Percentiles rank a stretch among this genome's conserved stretches.
Conservation (phyloP, 768 basidiomycete genomes). For the Polyporus arcularius region DNA sequence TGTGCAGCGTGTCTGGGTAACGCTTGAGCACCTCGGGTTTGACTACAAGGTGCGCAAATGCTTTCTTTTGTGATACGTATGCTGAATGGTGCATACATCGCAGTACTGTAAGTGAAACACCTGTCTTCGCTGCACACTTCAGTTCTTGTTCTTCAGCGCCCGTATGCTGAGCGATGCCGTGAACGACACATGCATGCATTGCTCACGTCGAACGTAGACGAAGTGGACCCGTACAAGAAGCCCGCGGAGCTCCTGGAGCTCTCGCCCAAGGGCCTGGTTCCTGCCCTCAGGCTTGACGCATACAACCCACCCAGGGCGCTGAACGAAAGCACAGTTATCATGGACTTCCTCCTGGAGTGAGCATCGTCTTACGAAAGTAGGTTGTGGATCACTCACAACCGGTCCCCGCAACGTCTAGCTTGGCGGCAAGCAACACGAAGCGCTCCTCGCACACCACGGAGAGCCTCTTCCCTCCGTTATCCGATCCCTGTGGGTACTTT, state of each 20-base stretch:
- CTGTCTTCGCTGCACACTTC: not conserved
- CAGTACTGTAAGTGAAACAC: slow-evolving; percentile 39
- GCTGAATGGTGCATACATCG: not conserved
- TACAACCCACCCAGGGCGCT: slow-evolving; percentile 59
- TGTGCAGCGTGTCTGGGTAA: slow-evolving; percentile 80
- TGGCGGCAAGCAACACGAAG: slow-evolving; percentile 50
- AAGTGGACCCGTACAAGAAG: slow-evolving; percentile 84
- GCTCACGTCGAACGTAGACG: slow-evolving; percentile 44
- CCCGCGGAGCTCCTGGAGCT: slow-evolving; percentile 76
- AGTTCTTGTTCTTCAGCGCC: not conserved
- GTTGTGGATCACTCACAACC: not conserved
- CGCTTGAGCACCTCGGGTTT: slow-evolving; percentile 68
- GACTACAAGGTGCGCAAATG: slow-evolving; percentile 59
- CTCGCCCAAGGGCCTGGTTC: slow-evolving; percentile 83
- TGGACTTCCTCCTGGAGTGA: slow-evolving; percentile 80
- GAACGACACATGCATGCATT: not conserved
- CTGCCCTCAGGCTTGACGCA: slow-evolving; percentile 58
- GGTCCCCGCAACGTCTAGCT: slow-evolving; percentile 32
- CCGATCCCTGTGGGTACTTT: slow-evolving; percentile 56
- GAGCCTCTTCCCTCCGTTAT: slow-evolving; percentile 57
- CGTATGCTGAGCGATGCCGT: not conserved
- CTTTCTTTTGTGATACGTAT: not conserved
- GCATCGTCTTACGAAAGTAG: not conserved
- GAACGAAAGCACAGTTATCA: slow-evolving; percentile 79
- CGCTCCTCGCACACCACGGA: slow-evolving; percentile 25